A percentile compares a stretch with the other conserved stretches of the same genome.
phyloP scores from a whole-genome alignment of 495 filamentous ascomycete species.

The Cudoniella acicularis region DNA sequence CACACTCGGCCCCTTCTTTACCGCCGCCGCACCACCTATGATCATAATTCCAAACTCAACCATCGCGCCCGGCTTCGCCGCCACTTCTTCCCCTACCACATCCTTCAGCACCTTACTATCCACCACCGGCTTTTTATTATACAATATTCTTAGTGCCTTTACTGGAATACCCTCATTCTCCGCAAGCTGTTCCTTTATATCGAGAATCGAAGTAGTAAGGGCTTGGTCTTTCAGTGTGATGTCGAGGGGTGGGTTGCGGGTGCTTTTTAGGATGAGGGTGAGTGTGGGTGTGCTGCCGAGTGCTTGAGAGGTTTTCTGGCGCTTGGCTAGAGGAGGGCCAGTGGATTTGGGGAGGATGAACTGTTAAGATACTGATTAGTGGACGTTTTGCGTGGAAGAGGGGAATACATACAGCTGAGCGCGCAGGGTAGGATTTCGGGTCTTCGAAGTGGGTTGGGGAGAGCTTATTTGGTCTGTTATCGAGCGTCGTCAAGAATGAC shows the following conservation, averaged over 20 bases:
- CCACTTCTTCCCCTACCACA: slow-evolving; percentile 37
- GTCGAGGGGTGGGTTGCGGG: slow-evolving; percentile 66
- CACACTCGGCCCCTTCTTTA: slow-evolving; percentile 18
- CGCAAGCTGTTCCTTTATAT: slow-evolving; percentile 63
- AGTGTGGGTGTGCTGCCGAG: slow-evolving; percentile 44
- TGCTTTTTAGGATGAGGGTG: slow-evolving; percentile 65
- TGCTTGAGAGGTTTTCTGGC: slow-evolving; percentile 29
- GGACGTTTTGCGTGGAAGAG: no score
- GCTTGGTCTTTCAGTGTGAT: slow-evolving; percentile 55
- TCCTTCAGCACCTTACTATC: slow-evolving; percentile 66
- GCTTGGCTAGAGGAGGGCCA: slow-evolving; percentile 43
- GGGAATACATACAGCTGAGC: slow-evolving; percentile 58
- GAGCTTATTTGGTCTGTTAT: slow-evolving; percentile 72
- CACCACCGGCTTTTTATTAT: slow-evolving; percentile 73
- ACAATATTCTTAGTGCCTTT: slow-evolving; percentile 78
- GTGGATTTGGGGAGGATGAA: slow-evolving; percentile 44
- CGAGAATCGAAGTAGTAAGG: slow-evolving; percentile 63
- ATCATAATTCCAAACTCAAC: slow-evolving; percentile 84
- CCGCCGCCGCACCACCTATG: slow-evolving; percentile 58
- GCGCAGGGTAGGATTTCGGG: slow-evolving; percentile 64
- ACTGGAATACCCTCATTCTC: slow-evolving; percentile 44
- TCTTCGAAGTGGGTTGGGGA: slow-evolving; percentile 83
- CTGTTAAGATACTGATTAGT: no score
- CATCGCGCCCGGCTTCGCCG: slow-evolving; percentile 45
- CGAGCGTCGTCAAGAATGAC: slow-evolving; percentile 73